Evolutionary conservation across 805 yeast species (phyloP).

Genomic region (Scheffersomyces spartinae): DNA sequence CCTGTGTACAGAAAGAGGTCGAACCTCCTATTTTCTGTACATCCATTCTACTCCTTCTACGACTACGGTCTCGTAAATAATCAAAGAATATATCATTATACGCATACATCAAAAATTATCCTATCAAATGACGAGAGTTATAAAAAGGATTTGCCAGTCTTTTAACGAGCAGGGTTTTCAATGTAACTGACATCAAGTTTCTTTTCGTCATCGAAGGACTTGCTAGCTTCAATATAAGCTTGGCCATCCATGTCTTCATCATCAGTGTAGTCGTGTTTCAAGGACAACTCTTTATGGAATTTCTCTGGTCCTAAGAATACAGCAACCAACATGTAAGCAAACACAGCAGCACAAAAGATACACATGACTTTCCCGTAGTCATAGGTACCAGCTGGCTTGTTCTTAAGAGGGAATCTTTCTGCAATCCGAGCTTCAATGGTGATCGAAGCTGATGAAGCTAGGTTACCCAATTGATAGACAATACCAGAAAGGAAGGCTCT

Average conservation of each 20-base stretch:
- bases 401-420: conserved; percentile 39
- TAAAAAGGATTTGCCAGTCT: no score
- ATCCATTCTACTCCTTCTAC: no score
- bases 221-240: no score
- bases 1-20: no score
- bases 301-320: conserved; percentile 49
- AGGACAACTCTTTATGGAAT: conserved; percentile 25
- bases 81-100: no score
- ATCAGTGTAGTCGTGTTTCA: background rate
- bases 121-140: no score
- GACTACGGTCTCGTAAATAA: no score
- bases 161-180: no score
- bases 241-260: background rate
- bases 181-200: no score
- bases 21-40: no score
- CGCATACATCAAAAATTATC: no score
- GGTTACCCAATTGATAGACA: conserved; percentile 61
- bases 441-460: conserved; percentile 59
- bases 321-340: conserved; percentile 37
- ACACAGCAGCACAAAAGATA: conserved; percentile 56
- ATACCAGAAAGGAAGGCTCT: conserved; percentile 52
- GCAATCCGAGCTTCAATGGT: conserved; percentile 63
- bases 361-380: conserved; percentile 67
- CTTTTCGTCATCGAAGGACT: no score
- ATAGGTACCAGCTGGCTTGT: conserved; percentile 15